These are phyloP conservation scores for Hordeum vulgare DNA, from an alignment of 176 grass and related monocot genomes.

Conservation along the genomic window DNA sequence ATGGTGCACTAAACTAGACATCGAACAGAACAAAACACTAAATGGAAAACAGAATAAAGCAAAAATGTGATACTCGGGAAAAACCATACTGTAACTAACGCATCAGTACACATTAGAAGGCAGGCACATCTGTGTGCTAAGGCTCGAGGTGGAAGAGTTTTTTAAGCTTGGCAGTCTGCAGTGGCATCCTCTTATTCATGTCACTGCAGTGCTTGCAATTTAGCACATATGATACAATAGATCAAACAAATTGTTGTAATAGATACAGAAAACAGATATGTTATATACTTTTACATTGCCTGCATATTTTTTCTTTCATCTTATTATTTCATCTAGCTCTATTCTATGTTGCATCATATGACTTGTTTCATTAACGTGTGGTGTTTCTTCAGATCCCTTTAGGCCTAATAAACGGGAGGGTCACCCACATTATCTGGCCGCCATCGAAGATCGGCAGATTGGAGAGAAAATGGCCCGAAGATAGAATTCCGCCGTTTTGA, in stretches of 20 bases:
- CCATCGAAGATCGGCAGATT: slow-evolving; percentile 60
- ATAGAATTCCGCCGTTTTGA: slow-evolving; percentile 39
- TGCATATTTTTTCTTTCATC: neutral
- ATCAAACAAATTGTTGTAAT: neutral
- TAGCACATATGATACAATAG: neutral
- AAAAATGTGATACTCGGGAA: neutral
- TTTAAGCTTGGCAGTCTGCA: neutral
- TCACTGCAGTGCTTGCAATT: neutral
- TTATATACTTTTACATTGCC: neutral
- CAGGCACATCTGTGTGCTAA: neutral
- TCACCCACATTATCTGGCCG: slow-evolving; percentile 82
- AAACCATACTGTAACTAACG: neutral
- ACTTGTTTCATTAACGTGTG: neutral
- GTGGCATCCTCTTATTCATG: neutral
- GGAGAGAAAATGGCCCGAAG: slow-evolving; percentile 49
- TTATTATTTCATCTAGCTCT: neutral
- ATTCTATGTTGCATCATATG: neutral
- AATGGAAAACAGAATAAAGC: neutral
- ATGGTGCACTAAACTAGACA: neutral
- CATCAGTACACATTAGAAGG: neutral
- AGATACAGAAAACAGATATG: neutral
- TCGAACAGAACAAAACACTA: neutral
- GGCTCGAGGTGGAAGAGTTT: neutral
- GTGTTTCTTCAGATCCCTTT: slow-evolving; percentile 69
- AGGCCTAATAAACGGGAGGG: slow-evolving; percentile 59